A percentile compares a stretch with the other conserved stretches of the same genome.
phyloP scores from a whole-genome alignment of 148 eudicot genomes.

The Amaranthus cruentus region DNA sequence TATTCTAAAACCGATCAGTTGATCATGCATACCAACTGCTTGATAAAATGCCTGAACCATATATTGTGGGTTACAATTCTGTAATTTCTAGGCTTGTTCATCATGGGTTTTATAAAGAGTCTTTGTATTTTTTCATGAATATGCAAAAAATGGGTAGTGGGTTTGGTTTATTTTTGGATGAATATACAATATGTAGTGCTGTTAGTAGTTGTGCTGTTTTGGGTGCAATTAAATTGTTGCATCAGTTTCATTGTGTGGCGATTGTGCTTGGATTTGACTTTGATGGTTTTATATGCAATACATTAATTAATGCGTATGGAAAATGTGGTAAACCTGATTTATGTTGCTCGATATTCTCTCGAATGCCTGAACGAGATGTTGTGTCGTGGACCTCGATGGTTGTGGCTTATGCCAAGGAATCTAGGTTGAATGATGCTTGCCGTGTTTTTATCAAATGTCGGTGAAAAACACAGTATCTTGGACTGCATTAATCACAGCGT shows the following conservation, averaged over 20 bases:
- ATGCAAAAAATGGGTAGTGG: conserved; percentile 29
- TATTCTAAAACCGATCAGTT: conserved; percentile 35
- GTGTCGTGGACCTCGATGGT: conserved; percentile 77
- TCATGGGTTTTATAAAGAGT: conserved; percentile 40
- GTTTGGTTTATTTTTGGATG: conserved; percentile 42
- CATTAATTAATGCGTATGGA: conserved; percentile 70
- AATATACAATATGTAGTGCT: conserved; percentile 45
- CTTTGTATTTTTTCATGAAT: conserved; percentile 36
- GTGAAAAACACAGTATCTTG: conserved; percentile 54
- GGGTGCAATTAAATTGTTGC: conserved; percentile 32
- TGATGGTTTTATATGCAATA: conserved; percentile 41
- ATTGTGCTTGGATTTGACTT: conserved; percentile 40
- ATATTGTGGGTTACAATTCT: conserved; percentile 53
- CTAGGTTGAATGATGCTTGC: conserved; percentile 49
- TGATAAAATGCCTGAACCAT: conserved; percentile 58
- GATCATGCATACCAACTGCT: conserved; percentile 44
- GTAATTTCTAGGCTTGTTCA: conserved; percentile 46
- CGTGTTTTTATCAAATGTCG: conserved; percentile 51
- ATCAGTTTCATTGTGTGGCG: conserved; percentile 46
- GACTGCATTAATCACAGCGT: conserved; percentile 65
- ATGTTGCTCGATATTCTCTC: conserved; percentile 40
- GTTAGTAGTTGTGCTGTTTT: conserved; percentile 47
- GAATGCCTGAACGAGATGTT: conserved; percentile 52
- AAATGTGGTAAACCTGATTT: conserved; percentile 44
- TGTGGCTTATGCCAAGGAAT: conserved; percentile 43